phyloP scores from a whole-genome alignment of 306 rosid species.

The Purshia tridentata region DNA sequence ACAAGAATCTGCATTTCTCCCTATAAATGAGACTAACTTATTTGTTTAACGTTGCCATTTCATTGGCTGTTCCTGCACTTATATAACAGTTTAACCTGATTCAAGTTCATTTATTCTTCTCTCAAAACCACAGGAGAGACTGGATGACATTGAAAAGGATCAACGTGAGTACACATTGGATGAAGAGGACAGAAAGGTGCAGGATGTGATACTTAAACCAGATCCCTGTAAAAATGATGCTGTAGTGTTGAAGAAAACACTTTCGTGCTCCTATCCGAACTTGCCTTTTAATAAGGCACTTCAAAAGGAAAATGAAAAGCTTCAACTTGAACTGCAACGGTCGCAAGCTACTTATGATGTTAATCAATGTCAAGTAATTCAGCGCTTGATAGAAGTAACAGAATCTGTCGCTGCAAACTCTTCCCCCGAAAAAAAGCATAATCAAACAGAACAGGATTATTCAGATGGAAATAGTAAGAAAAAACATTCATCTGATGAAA shows the following conservation, averaged over 20 bases:
- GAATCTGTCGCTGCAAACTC: slow-evolving; percentile 64
- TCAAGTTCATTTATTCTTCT: slow-evolving; percentile 21
- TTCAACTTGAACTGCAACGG: slow-evolving; percentile 79
- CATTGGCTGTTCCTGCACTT: slow-evolving; percentile 10
- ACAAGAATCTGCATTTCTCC: slow-evolving; percentile 9
- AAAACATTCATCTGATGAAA: slow-evolving; percentile 57
- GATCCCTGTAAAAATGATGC: slow-evolving; percentile 70
- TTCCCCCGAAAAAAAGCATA: slow-evolving; percentile 52
- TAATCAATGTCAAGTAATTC: slow-evolving; percentile 90
- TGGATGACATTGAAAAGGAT: slow-evolving; percentile 83
- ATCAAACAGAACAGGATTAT: slow-evolving; percentile 52
- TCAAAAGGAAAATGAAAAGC: slow-evolving; percentile 87
- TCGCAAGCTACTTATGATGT: slow-evolving; percentile 82
- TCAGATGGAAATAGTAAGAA: slow-evolving; percentile 49
- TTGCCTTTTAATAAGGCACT: slow-evolving; percentile 78
- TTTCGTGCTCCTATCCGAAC: slow-evolving; percentile 90
- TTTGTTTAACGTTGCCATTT: slow-evolving; percentile 10
- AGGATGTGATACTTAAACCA: slow-evolving; percentile 82
- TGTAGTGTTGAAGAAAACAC: slow-evolving; percentile 81
- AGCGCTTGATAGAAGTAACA: slow-evolving; percentile 82
- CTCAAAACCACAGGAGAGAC: slow-evolving; percentile 69
- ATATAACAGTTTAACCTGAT: slow-evolving; percentile 19
- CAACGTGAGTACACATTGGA: slow-evolving; percentile 96
- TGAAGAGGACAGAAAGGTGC: slow-evolving; percentile 84
- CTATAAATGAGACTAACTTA: background rate